Percentiles rank a stretch among this genome's conserved stretches.
phyloP scores from a whole-genome alignment of 805 yeast species.

The Starmera caribaea region DNA sequence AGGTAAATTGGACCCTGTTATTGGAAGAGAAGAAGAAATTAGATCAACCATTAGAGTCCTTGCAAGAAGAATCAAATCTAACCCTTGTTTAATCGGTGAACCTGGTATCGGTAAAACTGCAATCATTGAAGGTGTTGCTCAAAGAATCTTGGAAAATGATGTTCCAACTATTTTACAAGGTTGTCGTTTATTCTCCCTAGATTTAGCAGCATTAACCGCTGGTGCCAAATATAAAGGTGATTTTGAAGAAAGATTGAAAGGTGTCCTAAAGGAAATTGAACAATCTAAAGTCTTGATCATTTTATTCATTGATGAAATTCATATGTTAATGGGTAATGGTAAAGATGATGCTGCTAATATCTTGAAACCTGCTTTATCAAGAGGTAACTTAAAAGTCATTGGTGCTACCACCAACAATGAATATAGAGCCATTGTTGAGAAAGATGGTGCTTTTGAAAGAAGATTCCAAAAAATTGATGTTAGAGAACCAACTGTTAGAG shows the following conservation, averaged over 20 bases:
- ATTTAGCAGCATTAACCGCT: slow-evolving; percentile 93
- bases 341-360: slow-evolving; percentile 94
- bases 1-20: slow-evolving; percentile 96
- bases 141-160: slow-evolving; percentile 90
- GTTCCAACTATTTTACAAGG: slow-evolving; percentile 82
- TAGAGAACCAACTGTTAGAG: slow-evolving; percentile 84
- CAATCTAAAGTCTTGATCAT: slow-evolving; percentile 79
- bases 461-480: slow-evolving; percentile 97
- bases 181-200: slow-evolving; percentile 78
- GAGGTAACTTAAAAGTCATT: slow-evolving; percentile 93
- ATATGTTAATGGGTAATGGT: slow-evolving; percentile 99
- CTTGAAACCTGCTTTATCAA: slow-evolving; percentile 92
- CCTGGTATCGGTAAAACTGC: slow-evolving; percentile 99
- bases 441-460: slow-evolving; percentile 98
- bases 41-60: slow-evolving; percentile 89
- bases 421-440: slow-evolving; percentile 85
- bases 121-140: slow-evolving; percentile 97
- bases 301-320: slow-evolving; percentile 94
- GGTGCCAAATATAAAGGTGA: slow-evolving; percentile 99
- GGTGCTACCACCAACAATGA: slow-evolving; percentile 97
- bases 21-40: slow-evolving; percentile 98
- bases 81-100: slow-evolving; percentile 95
- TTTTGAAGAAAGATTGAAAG: slow-evolving; percentile 95
- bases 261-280: slow-evolving; percentile 90
- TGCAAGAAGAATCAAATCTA: slow-evolving; percentile 95